Base-by-base conservation (phyloP, 1,139 yeast genomes). In the Pichia sp. region DNA sequence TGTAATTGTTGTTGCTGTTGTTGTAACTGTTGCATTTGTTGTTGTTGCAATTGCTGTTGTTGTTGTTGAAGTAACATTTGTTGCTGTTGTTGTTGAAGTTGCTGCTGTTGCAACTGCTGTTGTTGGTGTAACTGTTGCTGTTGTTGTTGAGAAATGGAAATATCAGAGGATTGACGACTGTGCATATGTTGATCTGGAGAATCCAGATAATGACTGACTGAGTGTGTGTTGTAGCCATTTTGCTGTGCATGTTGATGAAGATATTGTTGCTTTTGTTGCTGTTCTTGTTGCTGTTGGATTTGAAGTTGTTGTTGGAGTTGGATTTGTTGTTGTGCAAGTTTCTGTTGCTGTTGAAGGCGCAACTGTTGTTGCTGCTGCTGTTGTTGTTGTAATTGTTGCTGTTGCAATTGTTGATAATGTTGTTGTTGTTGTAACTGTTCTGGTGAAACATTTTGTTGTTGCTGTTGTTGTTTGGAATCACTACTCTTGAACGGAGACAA, bases 401-500 rank as follows among this genome's bases (percentile, higher is more conserved):
- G 41, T n/a, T 33, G 24, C 9, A 33, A 28, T 11, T 34, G 40
- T 14, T 41, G 46, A 19, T 34, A 34, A 21, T 35, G 43, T 24
- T 19, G 22, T n/a, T 24, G 31, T 3, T 27, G 31, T 34, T 37
- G 36, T 12, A 33, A n/a, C n/a, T 39, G 37, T 19, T 44, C 28
- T 21, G 38, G 18, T 8, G 33, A 32, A n/a, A 37, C 46, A 11
- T 39, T 46, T 6, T 42, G 39, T 12, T 34, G 46, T 14, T n/a
- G 21, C 7, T 34, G 42, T 31, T 39, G 53, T 30, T 40, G 51
- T 35, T 35, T 48, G 21, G 35, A 19, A 31, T 45, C 31, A 40
- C 37, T 15, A 33, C 19, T 41, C 19, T 30, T 44, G 17, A 46
- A 46, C 20, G 48, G 46, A 6, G 48, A 44, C 21, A 49, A 34